A percentile compares a stretch with the other conserved stretches of the same genome.
Conservation (phyloP, 2,329 filamentous ascomycete species). For the Colletotrichum australisinense region DNA sequence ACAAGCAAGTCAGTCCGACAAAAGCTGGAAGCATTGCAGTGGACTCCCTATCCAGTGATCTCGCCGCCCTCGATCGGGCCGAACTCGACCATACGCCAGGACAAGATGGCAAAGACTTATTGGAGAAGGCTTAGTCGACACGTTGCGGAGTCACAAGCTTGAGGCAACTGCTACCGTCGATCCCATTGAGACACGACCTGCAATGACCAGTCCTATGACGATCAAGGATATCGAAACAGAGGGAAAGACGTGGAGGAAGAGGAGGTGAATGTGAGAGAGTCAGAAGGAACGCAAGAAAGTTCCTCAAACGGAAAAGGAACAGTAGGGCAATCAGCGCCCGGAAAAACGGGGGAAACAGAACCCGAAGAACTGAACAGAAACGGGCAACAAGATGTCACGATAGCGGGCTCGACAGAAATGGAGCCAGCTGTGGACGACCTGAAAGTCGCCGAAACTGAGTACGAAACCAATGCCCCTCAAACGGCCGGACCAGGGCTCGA, state of each 20-base stretch:
- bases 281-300: not conserved
- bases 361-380: conserved; percentile 30
- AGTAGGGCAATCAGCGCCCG: conserved; percentile 25
- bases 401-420: not conserved
- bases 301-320: not conserved
- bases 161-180: not conserved
- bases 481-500: not conserved
- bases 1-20: conserved; percentile 14
- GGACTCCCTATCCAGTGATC: conserved; percentile 26
- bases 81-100: conserved; percentile 18
- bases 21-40: conserved; percentile 31
- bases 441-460: not conserved
- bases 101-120: conserved; percentile 13
- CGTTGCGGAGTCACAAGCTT: not conserved
- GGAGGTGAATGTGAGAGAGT: not conserved
- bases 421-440: not conserved
- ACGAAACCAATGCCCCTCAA: not conserved
- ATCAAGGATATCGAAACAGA: conserved; percentile 1
- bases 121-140: not conserved
- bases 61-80: not conserved
- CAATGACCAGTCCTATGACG: conserved; percentile 13
- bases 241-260: not conserved
- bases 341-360: conserved; percentile 37
- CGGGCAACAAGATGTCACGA: conserved; percentile 11
- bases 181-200: conserved; percentile 5